These are phyloP conservation scores for Leccinum solheimii DNA, from an alignment of 1,284 basidiomycete species.

Conservation along the genomic window DNA sequence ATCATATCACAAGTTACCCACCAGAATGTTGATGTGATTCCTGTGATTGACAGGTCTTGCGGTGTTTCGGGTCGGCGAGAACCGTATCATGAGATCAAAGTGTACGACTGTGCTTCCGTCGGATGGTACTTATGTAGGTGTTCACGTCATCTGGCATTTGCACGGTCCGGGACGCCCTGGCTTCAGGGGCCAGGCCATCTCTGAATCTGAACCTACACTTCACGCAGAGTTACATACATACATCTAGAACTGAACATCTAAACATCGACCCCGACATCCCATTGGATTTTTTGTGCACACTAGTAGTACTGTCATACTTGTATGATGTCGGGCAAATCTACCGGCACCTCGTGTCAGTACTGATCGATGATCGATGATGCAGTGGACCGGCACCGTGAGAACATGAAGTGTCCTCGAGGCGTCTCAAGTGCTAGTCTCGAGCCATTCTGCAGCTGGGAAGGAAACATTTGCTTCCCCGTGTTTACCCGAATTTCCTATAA, in stretches of 20 bases:
- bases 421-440: background rate
- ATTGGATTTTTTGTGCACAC: no score
- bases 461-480: no score
- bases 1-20: background rate
- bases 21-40: background rate
- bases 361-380: no score
- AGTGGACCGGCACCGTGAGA: constrained; percentile 4
- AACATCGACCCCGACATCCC: no score
- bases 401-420: constrained; percentile 13
- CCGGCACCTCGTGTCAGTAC: no score
- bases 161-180: background rate
- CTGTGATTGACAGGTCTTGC: background rate
- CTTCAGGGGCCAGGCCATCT: background rate
- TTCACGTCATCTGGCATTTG: background rate
- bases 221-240: background rate
- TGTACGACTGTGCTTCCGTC: background rate
- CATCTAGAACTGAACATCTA: no score
- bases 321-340: no score
- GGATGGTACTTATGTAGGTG: background rate
- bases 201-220: background rate
- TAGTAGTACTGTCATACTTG: no score
- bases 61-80: background rate
- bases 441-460: no score
- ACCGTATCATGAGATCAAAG: background rate
- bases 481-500: no score